Conservation (phyloP, 352 stramenopile species). For the Pythium insidiosum region DNA sequence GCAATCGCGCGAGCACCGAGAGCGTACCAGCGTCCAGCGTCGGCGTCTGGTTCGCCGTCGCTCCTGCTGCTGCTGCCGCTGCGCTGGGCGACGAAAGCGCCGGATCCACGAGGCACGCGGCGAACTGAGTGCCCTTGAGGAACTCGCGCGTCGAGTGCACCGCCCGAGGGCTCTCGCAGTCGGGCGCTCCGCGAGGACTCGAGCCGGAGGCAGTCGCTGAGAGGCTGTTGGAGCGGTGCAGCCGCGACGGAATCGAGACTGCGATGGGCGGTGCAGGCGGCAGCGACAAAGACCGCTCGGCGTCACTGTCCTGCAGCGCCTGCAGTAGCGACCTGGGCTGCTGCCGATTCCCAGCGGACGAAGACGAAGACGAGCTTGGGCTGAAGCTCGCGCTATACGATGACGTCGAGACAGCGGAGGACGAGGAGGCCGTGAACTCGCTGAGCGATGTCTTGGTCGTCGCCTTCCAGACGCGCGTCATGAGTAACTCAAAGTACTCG, state of each 20-base stretch:
- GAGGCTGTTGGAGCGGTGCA: conserved; percentile 17
- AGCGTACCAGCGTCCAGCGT: conserved; percentile 43
- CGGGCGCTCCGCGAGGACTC: no score
- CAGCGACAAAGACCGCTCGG: conserved; percentile 11
- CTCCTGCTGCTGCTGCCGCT: no score
- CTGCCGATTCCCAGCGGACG: neutral
- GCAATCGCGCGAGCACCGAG: conserved; percentile 46
- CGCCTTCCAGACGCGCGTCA: conserved; percentile 65
- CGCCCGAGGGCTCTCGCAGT: no score
- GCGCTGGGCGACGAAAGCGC: conserved; percentile 19
- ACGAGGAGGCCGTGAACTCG: conserved; percentile 18
- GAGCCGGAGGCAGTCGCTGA: no score
- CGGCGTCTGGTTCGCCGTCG: no score
- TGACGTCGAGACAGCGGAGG: no score
- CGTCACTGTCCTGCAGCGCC: conserved; percentile 35
- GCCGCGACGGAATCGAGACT: conserved; percentile 1
- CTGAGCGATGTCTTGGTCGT: conserved; percentile 28
- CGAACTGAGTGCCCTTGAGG: conserved; percentile 59
- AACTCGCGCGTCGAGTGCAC: conserved; percentile 49
- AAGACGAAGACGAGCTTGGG: no score
- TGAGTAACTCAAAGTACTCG: conserved; percentile 69
- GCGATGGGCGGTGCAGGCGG: conserved; percentile 12
- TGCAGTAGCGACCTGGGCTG: conserved; percentile 40
- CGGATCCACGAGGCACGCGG: conserved; percentile 48
- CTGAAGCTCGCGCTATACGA: no score